Percentiles rank a stretch among this genome's conserved stretches.
These are phyloP conservation scores for Fraxinus baroniana DNA, from an alignment of 305 asterid genomes.

Conservation along the genomic window DNA sequence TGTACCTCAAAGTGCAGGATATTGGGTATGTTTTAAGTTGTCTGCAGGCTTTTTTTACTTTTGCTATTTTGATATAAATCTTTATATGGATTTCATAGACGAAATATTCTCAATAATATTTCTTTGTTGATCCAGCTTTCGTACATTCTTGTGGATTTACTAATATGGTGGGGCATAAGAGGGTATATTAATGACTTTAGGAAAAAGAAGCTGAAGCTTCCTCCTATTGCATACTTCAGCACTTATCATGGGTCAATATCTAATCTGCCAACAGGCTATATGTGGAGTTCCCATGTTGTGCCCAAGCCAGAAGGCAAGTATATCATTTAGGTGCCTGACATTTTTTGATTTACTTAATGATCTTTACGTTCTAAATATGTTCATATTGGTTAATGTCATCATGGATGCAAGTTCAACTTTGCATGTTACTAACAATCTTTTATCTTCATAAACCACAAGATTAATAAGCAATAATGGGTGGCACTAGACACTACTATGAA, in stretches of 20 bases:
- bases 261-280: slow-evolving; percentile 93
- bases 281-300: slow-evolving; percentile 97
- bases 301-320: slow-evolving; percentile 82
- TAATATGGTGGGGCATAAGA: slow-evolving; percentile 99
- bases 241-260: slow-evolving; percentile 89
- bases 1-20: slow-evolving; percentile 98
- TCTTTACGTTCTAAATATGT: not conserved
- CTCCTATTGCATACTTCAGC: slow-evolving; percentile 94
- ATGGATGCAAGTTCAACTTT: not conserved
- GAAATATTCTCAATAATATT: slow-evolving; percentile 11
- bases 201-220: slow-evolving; percentile 81
- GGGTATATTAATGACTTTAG: slow-evolving; percentile 83
- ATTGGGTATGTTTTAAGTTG: slow-evolving; percentile 67
- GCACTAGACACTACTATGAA: not conserved
- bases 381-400: not conserved
- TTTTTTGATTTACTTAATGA: not conserved
- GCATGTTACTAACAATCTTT: not conserved
- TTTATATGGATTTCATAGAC: not conserved
- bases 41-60: slow-evolving; percentile 19
- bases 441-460: not conserved
- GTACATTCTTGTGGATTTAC: no score
- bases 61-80: not conserved
- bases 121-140: slow-evolving; percentile 69
- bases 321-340: not conserved
- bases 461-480: not conserved